These are phyloP conservation scores for Sungouiozyma ichnusensis DNA, from an alignment of 805 yeast species.

Conservation along the genomic window DNA sequence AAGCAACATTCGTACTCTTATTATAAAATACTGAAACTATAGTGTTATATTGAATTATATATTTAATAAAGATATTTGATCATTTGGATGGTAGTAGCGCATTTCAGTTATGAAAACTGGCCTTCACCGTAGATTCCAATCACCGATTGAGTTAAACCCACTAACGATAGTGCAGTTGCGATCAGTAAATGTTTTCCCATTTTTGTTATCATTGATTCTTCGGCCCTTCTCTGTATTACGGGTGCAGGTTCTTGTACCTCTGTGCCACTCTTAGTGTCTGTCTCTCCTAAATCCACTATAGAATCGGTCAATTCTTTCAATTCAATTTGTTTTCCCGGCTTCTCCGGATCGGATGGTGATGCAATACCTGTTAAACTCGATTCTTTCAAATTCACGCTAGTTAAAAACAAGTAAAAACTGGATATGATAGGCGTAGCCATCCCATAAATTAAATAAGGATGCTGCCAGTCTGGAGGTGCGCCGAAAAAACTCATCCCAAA, in stretches of 20 bases:
- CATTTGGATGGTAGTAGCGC: too few relatives aligned
- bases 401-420: conserved; percentile 10
- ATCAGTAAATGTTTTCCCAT: conserved; percentile 13
- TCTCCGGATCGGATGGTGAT: neutral
- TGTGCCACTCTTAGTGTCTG: neutral
- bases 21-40: too few relatives aligned
- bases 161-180: conserved; percentile 7
- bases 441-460: conserved; percentile 64
- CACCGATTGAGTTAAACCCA: conserved; percentile 22
- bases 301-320: conserved; percentile 14
- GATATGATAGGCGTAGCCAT: conserved; percentile 24
- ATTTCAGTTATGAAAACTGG: conserved; percentile 9
- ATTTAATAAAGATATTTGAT: too few relatives aligned
- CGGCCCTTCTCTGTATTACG: neutral
- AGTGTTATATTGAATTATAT: too few relatives aligned
- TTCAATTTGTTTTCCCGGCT: neutral
- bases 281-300: conserved; percentile 20
- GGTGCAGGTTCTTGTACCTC: neutral
- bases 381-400: neutral
- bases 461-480: conserved; percentile 48
- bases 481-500: conserved; percentile 46
- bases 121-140: conserved; percentile 29
- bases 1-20: too few relatives aligned
- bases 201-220: neutral
- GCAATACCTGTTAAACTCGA: neutral